Evolutionary conservation across 164 flowering plant species (phyloP).

Genomic region (Echeveria elegans): DNA sequence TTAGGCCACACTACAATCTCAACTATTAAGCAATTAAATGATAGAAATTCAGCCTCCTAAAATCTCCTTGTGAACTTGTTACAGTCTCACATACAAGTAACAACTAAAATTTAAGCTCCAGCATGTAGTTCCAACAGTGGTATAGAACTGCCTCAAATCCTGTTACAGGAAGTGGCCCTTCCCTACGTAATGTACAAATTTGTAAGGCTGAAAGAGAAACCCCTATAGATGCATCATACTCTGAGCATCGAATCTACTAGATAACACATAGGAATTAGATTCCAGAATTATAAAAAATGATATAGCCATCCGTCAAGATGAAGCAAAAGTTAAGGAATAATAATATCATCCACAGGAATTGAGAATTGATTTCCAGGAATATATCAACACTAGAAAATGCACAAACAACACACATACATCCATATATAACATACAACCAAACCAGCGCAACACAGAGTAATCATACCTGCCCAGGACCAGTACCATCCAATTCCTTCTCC

Average conservation of each 20-base stretch:
- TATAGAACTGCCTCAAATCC: too few species aligned
- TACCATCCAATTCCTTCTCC: slow-evolving; percentile 26
- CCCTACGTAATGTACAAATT: background rate
- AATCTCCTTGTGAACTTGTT: background rate
- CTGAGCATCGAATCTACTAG: background rate
- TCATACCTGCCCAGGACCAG: slow-evolving; percentile 30
- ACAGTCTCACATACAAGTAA: background rate
- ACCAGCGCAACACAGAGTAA: background rate
- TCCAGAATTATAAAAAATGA: background rate
- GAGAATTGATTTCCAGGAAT: slow-evolving; percentile 1
- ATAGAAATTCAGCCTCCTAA: background rate
- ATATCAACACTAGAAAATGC: background rate
- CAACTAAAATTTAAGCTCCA: background rate
- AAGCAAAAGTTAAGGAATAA: background rate
- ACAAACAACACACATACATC: background rate
- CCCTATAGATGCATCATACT: background rate
- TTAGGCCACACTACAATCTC: background rate
- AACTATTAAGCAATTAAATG: background rate
- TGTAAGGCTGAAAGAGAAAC: background rate
- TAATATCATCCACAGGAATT: background rate
- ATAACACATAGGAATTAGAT: background rate
- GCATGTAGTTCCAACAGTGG: background rate
- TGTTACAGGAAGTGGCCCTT: background rate
- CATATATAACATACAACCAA: background rate
- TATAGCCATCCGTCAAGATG: background rate